Conservation (phyloP, 2,329 filamentous ascomycete genomes). For the Sporothrix globosa region DNA sequence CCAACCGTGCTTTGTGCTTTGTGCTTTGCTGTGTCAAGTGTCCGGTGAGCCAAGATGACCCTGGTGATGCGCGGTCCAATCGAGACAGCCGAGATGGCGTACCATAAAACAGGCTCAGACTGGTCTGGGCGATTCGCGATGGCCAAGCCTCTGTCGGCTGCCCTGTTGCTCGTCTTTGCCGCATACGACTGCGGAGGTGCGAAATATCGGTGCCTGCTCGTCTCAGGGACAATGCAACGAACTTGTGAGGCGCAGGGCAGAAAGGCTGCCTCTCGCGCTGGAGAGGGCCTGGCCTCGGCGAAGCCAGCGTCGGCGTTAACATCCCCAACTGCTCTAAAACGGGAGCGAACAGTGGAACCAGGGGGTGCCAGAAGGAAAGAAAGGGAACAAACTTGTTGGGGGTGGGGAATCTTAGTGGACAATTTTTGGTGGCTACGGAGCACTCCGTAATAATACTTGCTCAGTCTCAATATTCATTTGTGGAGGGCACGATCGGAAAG, state of each 20-base stretch:
- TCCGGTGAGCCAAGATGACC: not conserved
- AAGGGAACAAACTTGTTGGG: conserved; percentile 5
- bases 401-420: not conserved
- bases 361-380: not conserved
- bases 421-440: not conserved
- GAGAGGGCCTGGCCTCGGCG: not conserved
- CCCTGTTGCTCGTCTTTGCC: too few species aligned
- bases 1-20: too few species aligned
- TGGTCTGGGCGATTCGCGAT: not conserved
- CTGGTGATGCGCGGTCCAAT: not conserved
- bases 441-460: too few species aligned
- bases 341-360: not conserved
- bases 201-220: conserved; percentile 25
- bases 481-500: conserved; percentile 1
- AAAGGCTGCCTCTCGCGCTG: conserved; percentile 5
- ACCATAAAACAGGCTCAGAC: conserved; percentile 7
- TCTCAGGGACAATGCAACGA: not conserved
- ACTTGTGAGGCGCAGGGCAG: not conserved
- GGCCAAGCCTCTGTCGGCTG: not conserved
- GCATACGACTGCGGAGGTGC: too few species aligned
- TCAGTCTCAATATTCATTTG: not conserved
- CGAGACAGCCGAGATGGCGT: conserved; percentile 5
- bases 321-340: not conserved
- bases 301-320: not conserved
- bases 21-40: not conserved